Evolutionary conservation across 1,284 basidiomycete species (phyloP), one percentile per base, ranked within the genome.

Genomic region (Tilletia horrida): DNA sequence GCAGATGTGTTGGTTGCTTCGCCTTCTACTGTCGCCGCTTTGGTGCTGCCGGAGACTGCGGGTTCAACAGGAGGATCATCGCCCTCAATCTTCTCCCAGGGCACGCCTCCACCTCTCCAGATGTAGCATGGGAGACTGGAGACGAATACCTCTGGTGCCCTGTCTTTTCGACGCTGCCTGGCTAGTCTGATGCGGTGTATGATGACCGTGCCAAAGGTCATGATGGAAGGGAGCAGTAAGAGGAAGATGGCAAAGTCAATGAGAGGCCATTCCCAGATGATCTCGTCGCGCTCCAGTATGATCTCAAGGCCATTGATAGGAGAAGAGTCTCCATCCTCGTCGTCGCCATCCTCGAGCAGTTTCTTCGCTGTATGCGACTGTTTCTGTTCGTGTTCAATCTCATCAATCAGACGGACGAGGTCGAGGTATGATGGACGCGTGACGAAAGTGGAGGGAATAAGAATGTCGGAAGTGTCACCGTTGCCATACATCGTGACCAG

Each of bases 401-500:
- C 77, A 9, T 74, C 63, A 45, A 77, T 74, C 47, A 78, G 72
- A 27, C 77, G 69, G 16, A 67, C 59, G 21, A 81, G 70, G 44
- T 81, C 80, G 21, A 79, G 68, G 48, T 75, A 81, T 68, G 73
- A 80, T 13, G 74, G 74, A 47, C 80, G 73, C 3, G 78, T 78
- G 42, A 81, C 73, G 64, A 81, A 81, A 6, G 77, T 77, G 29
- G 77, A 78, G 1, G 80, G 80, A 45, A 81, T 79, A 21, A 45
- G 64, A 47, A 81, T 72, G 47, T 81, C 80, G 52, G 69, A 68
- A 4, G 78, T 75, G 67, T 80, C 79, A 29, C 75, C 75, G 0
- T 76, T 71, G 0, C 78, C 75, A 62, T 71, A 76, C 80, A 81
- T 81, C 48, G 78, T 81, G 40, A 81, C 69, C 23, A 80, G 77